phyloP scores from a whole-genome alignment of 441 rosid species.

The Daphne laureola region DNA sequence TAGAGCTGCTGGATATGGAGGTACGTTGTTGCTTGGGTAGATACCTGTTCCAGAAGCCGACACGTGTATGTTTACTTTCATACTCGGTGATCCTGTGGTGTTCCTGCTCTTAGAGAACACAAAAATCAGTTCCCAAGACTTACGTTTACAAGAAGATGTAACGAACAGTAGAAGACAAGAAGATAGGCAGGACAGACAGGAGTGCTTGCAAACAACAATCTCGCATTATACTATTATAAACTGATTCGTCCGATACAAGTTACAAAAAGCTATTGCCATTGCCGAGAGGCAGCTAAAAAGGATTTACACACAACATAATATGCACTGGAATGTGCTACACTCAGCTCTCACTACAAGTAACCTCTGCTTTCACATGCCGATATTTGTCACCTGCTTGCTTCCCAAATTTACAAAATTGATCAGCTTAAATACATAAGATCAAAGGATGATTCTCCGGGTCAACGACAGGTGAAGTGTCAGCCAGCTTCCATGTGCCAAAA shows the following conservation, averaged over 20 bases:
- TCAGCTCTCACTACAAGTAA: slow-evolving; percentile 2
- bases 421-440: slow-evolving; percentile 18
- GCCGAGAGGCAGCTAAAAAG: slow-evolving; percentile 2
- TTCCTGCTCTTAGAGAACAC: background rate
- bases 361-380: slow-evolving; percentile 8
- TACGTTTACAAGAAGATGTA: background rate
- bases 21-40: background rate
- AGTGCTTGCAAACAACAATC: too few species aligned
- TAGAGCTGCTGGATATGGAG: too few species aligned
- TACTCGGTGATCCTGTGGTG: slow-evolving; percentile 26
- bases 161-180: background rate
- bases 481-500: slow-evolving; percentile 1
- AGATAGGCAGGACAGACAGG: too few species aligned
- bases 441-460: slow-evolving; percentile 6
- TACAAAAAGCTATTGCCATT: slow-evolving; percentile 2
- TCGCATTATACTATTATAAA: background rate
- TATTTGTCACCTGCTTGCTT: slow-evolving; percentile 9
- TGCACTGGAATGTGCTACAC: slow-evolving; percentile 8
- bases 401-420: slow-evolving; percentile 36
- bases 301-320: slow-evolving; percentile 16
- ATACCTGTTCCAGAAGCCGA: slow-evolving; percentile 8
- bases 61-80: slow-evolving; percentile 35
- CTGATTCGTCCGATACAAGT: slow-evolving; percentile 5
- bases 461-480: background rate
- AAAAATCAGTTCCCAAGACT: background rate